Evolutionary conservation across 768 basidiomycete species (phyloP), one percentile per base, ranked within the genome.

Genomic region (Chlorophyllum brunneum): DNA sequence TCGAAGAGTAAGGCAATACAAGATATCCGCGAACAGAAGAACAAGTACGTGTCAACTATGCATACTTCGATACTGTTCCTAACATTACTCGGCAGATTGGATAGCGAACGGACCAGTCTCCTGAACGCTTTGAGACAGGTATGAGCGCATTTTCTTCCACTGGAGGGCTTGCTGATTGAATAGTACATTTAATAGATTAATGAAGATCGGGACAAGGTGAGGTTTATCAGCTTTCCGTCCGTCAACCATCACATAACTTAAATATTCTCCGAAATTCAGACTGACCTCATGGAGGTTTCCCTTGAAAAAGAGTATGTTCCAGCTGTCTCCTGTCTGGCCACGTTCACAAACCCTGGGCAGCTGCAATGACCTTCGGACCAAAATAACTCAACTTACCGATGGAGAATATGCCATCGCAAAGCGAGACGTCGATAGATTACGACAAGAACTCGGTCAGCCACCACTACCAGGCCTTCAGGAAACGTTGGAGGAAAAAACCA

Each of bases 11-110:
- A 82, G 58, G 79, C 85, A 6, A 81, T 92, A 13, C 86, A 92
- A 67, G 89, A 92, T 63, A 71, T 92, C 39, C 80, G 80, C 48
- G 89, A 90, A 65, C 90, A 92, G 70, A 86, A 85, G 67, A 90
- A 92, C 65, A 85, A 87, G 89, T 90, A 62, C 39, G 81, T 57
- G 29, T 23, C 24, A 15, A 23, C 15, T 20, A 13, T 51, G 22
- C 11, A 2, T 10, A 18, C 23, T 30, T 22, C 47, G 22, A 26
- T 45, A 16, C 5, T 34, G 29, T 39, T 41, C 44, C 41, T 23
- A 38, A 37, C 40, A 36, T 45, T 42, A 18, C 41, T 54, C 23
- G 44, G n/a, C 59, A 88, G 87, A 64, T 74, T 91, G 24, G 87
- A 90, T 55, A 87, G 86, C 63, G 89, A 92, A 67, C 75, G 89